phyloP scores from a whole-genome alignment of 306 rosid species.

The Trichosanthes truncata region DNA sequence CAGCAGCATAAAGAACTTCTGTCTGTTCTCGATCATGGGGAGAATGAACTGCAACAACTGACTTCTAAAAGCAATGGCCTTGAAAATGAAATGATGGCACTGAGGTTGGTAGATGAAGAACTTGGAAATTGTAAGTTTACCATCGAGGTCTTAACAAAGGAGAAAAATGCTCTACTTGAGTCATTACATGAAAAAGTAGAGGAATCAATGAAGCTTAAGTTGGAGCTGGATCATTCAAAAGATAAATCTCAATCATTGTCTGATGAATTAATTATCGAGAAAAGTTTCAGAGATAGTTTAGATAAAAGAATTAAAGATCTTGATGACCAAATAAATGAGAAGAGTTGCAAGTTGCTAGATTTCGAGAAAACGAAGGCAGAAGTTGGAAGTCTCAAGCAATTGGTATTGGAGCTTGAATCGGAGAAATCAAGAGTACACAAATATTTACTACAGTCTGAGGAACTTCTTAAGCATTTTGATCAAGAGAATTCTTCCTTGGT shows the following conservation, averaged over 20 bases:
- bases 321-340: conserved; percentile 48
- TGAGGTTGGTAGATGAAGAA: conserved; percentile 38
- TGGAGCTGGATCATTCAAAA: conserved; percentile 41
- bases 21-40: conserved; percentile 46
- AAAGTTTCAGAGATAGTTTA: conserved; percentile 36
- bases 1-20: conserved; percentile 49
- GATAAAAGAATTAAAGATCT: conserved; percentile 47
- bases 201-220: conserved; percentile 44
- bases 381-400: conserved; percentile 48
- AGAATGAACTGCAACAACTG: conserved; percentile 63
- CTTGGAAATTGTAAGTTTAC: conserved; percentile 46
- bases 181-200: conserved; percentile 45
- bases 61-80: conserved; percentile 52
- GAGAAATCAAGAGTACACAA: conserved; percentile 56
- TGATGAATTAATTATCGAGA: conserved; percentile 42
- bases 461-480: conserved; percentile 30
- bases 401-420: conserved; percentile 40
- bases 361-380: conserved; percentile 50
- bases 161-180: conserved; percentile 45
- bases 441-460: conserved; percentile 42
- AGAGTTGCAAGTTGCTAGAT: conserved; percentile 41
- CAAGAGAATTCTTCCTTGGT: conserved; percentile 38
- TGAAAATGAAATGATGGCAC: conserved; percentile 38
- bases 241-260: conserved; percentile 32
- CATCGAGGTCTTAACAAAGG: conserved; percentile 32